Percentiles rank a stretch among this genome's conserved stretches.
These are phyloP conservation scores for Cymbopogon flexuosus DNA, from an alignment of 202 grass and related monocot genomes.

Conservation along the genomic window DNA sequence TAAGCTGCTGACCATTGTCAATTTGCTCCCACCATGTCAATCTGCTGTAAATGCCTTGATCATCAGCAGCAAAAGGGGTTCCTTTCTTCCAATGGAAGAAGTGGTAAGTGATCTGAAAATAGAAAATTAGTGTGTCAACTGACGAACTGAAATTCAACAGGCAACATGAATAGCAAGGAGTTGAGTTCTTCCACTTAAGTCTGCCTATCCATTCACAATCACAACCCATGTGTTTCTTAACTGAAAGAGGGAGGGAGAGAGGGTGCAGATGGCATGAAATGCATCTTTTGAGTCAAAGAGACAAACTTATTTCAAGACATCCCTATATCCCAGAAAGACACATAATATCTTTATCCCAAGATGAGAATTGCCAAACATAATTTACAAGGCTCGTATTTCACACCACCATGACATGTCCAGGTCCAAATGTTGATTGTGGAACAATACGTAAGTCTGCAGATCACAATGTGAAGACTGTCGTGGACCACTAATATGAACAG, in stretches of 20 bases:
- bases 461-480: not conserved
- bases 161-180: not conserved
- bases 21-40: conserved; percentile 92
- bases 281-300: not conserved
- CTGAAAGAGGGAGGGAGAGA: not conserved
- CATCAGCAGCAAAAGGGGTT: conserved; percentile 81
- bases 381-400: too few species aligned
- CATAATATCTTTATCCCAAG: not conserved
- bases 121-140: conserved; percentile 3
- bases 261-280: not conserved
- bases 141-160: not conserved
- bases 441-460: not conserved
- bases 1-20: conserved; percentile 72
- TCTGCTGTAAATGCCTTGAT: conserved; percentile 78
- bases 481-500: not conserved
- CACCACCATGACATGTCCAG: not conserved
- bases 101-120: conserved; percentile 62
- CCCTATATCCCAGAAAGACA: not conserved
- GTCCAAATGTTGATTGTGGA: not conserved
- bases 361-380: not conserved
- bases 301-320: not conserved
- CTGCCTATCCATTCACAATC: not conserved
- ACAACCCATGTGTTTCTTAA: not conserved
- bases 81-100: conserved; percentile 92
- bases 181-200: not conserved